phyloP scores from a whole-genome alignment of 805 yeast species.

The Groenewaldozyma tartarivorans region DNA sequence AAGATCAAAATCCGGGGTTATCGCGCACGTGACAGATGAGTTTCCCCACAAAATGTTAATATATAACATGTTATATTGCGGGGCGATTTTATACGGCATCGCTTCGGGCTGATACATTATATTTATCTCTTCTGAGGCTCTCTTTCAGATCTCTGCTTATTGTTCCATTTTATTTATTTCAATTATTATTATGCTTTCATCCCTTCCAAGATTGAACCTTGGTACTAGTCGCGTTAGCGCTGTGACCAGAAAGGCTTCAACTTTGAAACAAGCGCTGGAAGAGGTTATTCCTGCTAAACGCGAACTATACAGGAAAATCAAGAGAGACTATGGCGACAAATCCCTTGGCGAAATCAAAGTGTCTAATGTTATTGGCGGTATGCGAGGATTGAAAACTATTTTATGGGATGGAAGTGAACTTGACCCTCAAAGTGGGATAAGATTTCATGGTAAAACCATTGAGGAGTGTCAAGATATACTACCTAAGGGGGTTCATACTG shows the following conservation, averaged over 20 bases:
- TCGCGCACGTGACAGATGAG: too few relatives aligned
- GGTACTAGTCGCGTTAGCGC: too few relatives aligned
- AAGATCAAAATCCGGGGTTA: too few relatives aligned
- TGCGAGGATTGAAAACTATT: conserved; percentile 68
- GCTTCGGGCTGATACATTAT: too few relatives aligned
- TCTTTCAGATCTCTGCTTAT: too few relatives aligned
- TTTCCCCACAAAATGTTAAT: too few relatives aligned
- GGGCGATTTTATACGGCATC: too few relatives aligned
- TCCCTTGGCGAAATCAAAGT: conserved; percentile 39
- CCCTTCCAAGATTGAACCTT: too few relatives aligned
- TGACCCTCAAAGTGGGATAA: conserved; percentile 68
- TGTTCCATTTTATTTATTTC: too few relatives aligned
- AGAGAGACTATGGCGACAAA: conserved; percentile 28
- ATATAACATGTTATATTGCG: too few relatives aligned
- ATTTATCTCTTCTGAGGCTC: too few relatives aligned
- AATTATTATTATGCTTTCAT: too few relatives aligned
- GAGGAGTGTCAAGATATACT: conserved; percentile 57
- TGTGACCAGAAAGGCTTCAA: conserved; percentile 10
- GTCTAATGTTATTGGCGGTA: conserved; percentile 51
- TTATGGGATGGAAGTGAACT: conserved; percentile 76
- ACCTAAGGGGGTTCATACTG: conserved; percentile 37
- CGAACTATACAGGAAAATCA: conserved; percentile 33
- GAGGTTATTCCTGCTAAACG: conserved; percentile 36
- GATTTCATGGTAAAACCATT: conserved; percentile 70
- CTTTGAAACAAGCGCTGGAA: conserved; percentile 28